Evolutionary conservation across 2,329 filamentous ascomycete genomes (phyloP).

Genomic region (Arthrobotrys megalospora): DNA sequence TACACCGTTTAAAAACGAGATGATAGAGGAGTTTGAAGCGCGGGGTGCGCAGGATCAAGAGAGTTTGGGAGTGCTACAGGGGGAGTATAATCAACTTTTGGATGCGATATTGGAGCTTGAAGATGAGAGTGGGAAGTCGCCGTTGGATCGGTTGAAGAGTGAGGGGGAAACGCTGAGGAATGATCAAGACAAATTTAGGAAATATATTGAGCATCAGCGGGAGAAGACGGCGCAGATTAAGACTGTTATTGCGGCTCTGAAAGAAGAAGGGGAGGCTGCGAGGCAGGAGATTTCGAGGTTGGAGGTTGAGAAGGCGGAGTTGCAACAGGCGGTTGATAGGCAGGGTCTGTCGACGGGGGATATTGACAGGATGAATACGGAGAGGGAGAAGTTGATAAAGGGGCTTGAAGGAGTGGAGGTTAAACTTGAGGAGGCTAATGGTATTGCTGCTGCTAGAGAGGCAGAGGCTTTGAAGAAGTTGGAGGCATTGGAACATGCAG

Average conservation of each 20-base stretch:
- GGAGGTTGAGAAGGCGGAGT: slow-evolving; percentile 82
- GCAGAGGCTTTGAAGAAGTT: slow-evolving; percentile 86
- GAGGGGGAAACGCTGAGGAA: slow-evolving; percentile 94
- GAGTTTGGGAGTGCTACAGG: slow-evolving; percentile 87
- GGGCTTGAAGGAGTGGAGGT: slow-evolving; percentile 82
- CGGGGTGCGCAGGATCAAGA: slow-evolving; percentile 87
- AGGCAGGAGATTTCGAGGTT: slow-evolving; percentile 81
- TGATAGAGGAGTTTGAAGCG: slow-evolving; percentile 88
- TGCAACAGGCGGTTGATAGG: slow-evolving; percentile 90
- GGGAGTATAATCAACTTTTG: slow-evolving; percentile 83
- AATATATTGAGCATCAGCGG: slow-evolving; percentile 88
- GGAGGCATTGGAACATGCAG: slow-evolving; percentile 90
- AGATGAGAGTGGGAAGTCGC: slow-evolving; percentile 86
- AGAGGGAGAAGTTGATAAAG: slow-evolving; percentile 92
- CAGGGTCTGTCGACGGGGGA: slow-evolving; percentile 97
- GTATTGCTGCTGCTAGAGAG: slow-evolving; percentile 85
- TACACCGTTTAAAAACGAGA: slow-evolving; percentile 75
- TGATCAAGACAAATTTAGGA: slow-evolving; percentile 94
- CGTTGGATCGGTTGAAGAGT: slow-evolving; percentile 79
- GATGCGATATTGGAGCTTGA: slow-evolving; percentile 92
- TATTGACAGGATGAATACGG: slow-evolving; percentile 98
- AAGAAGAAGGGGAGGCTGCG: slow-evolving; percentile 86
- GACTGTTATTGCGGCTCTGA: slow-evolving; percentile 82
- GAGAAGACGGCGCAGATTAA: slow-evolving; percentile 92
- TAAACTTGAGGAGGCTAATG: slow-evolving; percentile 80